A percentile compares a stretch with the other conserved stretches of the same genome.
These are phyloP conservation scores for Polyporus arcularius DNA, from an alignment of 768 basidiomycete species.

Conservation along the genomic window DNA sequence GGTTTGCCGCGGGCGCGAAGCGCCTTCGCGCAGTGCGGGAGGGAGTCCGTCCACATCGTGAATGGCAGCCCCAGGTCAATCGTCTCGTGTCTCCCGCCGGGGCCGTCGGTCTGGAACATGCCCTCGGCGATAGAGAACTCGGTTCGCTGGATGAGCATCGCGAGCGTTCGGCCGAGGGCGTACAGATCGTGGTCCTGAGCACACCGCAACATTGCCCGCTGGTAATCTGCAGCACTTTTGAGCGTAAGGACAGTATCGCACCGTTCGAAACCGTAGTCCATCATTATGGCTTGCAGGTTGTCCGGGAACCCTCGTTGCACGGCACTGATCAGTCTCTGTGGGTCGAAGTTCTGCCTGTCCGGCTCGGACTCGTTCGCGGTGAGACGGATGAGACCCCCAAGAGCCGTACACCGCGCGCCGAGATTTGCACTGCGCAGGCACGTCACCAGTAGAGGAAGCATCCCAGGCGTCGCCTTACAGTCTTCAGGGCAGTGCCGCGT, in stretches of 20 bases:
- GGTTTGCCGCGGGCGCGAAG: constrained; percentile 47
- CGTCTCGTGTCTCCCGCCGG: constrained; percentile 42
- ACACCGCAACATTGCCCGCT: constrained; percentile 53
- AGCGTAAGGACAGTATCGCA: constrained; percentile 46
- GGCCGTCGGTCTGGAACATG: constrained; percentile 44
- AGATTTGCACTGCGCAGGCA: constrained; percentile 58
- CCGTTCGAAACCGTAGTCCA: constrained; percentile 47
- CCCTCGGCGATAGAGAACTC: constrained; percentile 68
- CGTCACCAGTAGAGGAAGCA: constrained; percentile 55
- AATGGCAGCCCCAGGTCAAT: constrained; percentile 59
- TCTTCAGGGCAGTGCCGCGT: constrained; percentile 47
- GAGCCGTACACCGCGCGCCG: constrained; percentile 49
- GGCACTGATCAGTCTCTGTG: constrained; percentile 44
- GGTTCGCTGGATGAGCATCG: constrained; percentile 51
- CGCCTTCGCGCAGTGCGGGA: constrained; percentile 60
- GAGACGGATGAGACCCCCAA: constrained; percentile 56
- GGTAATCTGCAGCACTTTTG: constrained; percentile 43
- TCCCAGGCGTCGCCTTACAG: constrained; percentile 44
- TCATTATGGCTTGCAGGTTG: constrained; percentile 47
- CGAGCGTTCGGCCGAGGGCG: constrained; percentile 50
- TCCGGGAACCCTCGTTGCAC: constrained; percentile 45
- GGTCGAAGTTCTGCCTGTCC: constrained; percentile 52
- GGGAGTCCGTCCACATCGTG: constrained; percentile 55
- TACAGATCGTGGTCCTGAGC: constrained; percentile 51
- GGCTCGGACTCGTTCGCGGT: constrained; percentile 43